Evolutionary conservation across 2,329 filamentous ascomycete species (phyloP), one percentile per base, ranked within the genome.

Genomic region (Graphiopsis chlorocephala): DNA sequence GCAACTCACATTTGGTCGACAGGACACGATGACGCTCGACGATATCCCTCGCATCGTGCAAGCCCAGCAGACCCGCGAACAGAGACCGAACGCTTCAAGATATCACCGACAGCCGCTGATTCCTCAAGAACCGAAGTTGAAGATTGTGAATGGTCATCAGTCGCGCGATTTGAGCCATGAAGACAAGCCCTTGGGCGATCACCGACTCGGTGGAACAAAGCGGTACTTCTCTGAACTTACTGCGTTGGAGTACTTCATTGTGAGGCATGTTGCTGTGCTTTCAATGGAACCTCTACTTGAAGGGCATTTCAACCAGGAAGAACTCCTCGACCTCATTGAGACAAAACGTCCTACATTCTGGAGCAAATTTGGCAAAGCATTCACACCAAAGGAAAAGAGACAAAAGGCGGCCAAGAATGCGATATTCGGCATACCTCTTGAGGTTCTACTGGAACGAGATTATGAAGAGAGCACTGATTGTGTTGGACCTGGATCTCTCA

Each of bases 391-490:
- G 52, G 74, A 75, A 59, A 95, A 94, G 77, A 92, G 92, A 70
- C 91, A 95, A 71, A 90, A 88, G 70, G 85, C 82, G 71, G 92
- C 93, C 76, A 96, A 96, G 81, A 96, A 96, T 81, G 94, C 92
- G 47, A 89, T 96, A 26, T 99, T 99, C 75, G 92, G 94, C 45
- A 91, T 98, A 29, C 88, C 90, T 3, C 81, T 99, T 25, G 95
- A 99, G 68, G 82, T 90, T 42, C 89, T 99, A 57, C 89, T 97
- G 48, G 95, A 99, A 69, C 90, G 91, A 68, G 94, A 97, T 72
- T 94, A 94, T 50, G 94, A 95, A 47, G 95, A 99, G 74, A 98
- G 93, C n/a, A 98, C 93, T 0, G 93, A 98, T 75, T 95, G 95
- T 38, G 92, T 99, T 67, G 95, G 95, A 0, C 93, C 95, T 12